phyloP scores from a whole-genome alignment of 164 flowering plant species.

The Saururus chinensis region DNA sequence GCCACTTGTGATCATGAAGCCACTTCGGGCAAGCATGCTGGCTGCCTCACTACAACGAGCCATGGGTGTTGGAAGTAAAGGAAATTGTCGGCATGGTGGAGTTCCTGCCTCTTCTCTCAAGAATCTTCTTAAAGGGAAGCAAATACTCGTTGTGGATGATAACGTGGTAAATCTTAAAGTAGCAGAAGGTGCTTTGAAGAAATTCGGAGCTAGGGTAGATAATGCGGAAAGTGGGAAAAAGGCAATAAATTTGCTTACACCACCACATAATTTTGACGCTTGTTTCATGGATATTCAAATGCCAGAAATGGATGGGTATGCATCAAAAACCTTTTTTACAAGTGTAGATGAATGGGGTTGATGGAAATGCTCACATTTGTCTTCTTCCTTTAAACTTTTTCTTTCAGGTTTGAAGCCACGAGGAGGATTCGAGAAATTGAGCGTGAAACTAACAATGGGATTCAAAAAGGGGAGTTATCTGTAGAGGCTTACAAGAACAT shows the following conservation, averaged over 20 bases:
- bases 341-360: too few species aligned
- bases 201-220: conserved; percentile 86
- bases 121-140: conserved; percentile 59
- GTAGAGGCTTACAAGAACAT: conserved; percentile 27
- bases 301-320: conserved; percentile 99
- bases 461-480: conserved; percentile 37
- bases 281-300: conserved; percentile 99
- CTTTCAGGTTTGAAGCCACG: conserved; percentile 85
- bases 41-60: conserved; percentile 68
- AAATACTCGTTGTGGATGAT: conserved; percentile 82
- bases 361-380: not conserved
- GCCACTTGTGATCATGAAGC: conserved; percentile 59
- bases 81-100: conserved; percentile 34
- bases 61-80: conserved; percentile 57
- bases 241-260: conserved; percentile 50
- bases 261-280: conserved; percentile 80
- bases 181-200: conserved; percentile 80
- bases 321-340: not conserved
- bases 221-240: conserved; percentile 56
- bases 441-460: conserved; percentile 23
- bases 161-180: conserved; percentile 77
- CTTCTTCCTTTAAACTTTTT: not conserved
- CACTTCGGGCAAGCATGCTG: conserved; percentile 76
- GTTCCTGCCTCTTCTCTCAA: conserved; percentile 33
- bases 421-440: conserved; percentile 62